These are phyloP conservation scores for Nicotiana sylvestris DNA, from an alignment of 257 asterid genomes.

Conservation along the genomic window DNA sequence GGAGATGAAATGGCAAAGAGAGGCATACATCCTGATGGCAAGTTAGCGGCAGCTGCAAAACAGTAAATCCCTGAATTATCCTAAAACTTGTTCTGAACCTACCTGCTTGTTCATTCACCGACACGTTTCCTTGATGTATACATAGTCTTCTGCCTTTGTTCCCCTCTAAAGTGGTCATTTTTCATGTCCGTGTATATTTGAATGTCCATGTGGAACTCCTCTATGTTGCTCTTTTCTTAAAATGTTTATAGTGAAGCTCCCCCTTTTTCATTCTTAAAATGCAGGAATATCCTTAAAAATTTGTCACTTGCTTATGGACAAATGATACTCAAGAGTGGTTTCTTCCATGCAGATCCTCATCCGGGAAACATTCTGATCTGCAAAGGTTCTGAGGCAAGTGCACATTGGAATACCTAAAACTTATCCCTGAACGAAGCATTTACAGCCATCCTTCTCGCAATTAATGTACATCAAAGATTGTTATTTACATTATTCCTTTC, in stretches of 20 bases:
- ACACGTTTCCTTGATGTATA: background rate
- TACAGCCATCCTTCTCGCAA: background rate
- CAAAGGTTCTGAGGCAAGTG: conserved; percentile 83
- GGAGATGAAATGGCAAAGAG: conserved; percentile 94
- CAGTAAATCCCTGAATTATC: conserved; percentile 66
- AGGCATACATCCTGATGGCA: conserved; percentile 89
- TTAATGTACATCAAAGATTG: background rate
- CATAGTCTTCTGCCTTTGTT: background rate
- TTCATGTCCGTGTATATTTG: background rate
- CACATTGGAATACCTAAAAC: conserved; percentile 3
- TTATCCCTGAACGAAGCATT: conserved; percentile 4
- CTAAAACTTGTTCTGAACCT: conserved; percentile 31
- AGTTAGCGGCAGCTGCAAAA: conserved; percentile 88
- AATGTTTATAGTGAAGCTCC: conserved; percentile 6
- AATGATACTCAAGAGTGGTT: conserved; percentile 94
- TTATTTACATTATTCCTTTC: conserved; percentile 11
- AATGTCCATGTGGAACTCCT: background rate
- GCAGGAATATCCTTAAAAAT: conserved; percentile 87
- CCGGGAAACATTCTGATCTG: conserved; percentile 97
- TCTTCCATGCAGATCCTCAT: conserved; percentile 99
- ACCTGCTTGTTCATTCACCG: background rate
- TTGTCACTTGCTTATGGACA: conserved; percentile 95
- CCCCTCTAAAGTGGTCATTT: background rate
- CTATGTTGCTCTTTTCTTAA: background rate
- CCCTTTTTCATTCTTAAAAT: conserved; percentile 7